Conservation (phyloP, 192 early-diverging fungal species). For the Coemansia sp. region DNA sequence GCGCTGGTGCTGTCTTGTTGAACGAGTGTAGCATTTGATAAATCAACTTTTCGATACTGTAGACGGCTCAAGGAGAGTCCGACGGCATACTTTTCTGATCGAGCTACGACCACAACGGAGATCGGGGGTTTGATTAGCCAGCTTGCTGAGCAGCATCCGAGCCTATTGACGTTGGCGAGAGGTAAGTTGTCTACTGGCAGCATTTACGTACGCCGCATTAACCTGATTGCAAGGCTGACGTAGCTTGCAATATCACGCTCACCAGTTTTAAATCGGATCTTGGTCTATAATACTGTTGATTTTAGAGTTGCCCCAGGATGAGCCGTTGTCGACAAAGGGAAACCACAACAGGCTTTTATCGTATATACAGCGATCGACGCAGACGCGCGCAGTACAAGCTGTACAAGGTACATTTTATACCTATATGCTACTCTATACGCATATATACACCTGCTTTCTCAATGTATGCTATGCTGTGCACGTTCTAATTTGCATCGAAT, state of each 20-base stretch:
- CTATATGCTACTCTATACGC: background rate
- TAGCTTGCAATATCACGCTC: background rate
- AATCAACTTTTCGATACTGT: background rate
- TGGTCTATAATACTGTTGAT: background rate
- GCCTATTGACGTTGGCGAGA: background rate
- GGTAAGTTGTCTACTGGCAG: conserved; percentile 3
- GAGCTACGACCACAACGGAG: background rate
- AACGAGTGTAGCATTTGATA: background rate
- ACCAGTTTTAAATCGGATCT: background rate
- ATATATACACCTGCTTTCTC: background rate
- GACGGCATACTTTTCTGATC: background rate
- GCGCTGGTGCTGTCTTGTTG: background rate
- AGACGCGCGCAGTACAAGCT: background rate
- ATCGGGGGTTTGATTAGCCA: conserved; percentile 6
- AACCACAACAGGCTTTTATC: conserved; percentile 26
- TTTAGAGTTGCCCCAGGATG: background rate
- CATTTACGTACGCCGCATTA: background rate
- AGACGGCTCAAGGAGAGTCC: conserved; percentile 13
- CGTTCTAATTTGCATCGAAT: background rate
- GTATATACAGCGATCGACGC: conserved; percentile 30
- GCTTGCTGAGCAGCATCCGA: conserved; percentile 26
- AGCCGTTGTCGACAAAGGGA: conserved; percentile 3
- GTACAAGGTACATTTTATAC: background rate
- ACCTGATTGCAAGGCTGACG: background rate
- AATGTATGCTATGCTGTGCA: background rate